phyloP scores from a whole-genome alignment of 1,284 basidiomycete species.

The Chondrostereum purpureum region DNA sequence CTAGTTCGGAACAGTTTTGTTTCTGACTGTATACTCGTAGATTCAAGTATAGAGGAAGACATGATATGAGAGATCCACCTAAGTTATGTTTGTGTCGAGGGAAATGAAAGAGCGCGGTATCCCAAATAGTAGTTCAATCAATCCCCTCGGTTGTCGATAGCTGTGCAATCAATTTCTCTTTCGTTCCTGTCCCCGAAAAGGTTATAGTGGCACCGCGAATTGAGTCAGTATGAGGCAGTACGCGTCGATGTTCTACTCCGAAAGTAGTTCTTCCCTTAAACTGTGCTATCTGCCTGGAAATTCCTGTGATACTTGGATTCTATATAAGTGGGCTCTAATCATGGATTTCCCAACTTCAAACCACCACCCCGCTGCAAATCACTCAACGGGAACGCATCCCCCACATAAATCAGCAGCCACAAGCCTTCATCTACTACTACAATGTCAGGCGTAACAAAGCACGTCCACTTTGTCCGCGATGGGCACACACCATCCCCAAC shows the following conservation, averaged over 20 bases:
- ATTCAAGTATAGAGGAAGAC: not conserved
- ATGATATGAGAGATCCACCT: not conserved
- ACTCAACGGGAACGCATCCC: constrained; percentile 4
- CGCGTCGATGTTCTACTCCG: not conserved
- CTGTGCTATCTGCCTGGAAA: not conserved
- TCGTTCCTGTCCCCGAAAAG: not conserved
- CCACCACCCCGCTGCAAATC: constrained; percentile 1
- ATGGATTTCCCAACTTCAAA: not conserved
- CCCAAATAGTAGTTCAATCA: not conserved
- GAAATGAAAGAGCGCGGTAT: not conserved
- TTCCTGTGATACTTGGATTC: not conserved
- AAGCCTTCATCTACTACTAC: not conserved
- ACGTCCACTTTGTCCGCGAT: constrained; percentile 15
- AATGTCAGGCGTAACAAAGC: constrained; percentile 19
- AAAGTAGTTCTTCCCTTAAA: not conserved
- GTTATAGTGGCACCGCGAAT: not conserved
- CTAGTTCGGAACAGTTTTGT: not conserved
- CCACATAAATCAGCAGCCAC: not conserved
- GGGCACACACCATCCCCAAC: constrained; percentile 12
- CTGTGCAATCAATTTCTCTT: not conserved
- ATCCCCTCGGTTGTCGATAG: too few relatives aligned
- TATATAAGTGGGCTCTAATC: not conserved
- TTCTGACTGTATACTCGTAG: not conserved
- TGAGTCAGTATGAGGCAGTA: not conserved
- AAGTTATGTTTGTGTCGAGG: not conserved